Evolutionary conservation across 139 green algal genomes (phyloP), one percentile per base, ranked within the genome.

Genomic region (Monoraphidium neglectum): DNA sequence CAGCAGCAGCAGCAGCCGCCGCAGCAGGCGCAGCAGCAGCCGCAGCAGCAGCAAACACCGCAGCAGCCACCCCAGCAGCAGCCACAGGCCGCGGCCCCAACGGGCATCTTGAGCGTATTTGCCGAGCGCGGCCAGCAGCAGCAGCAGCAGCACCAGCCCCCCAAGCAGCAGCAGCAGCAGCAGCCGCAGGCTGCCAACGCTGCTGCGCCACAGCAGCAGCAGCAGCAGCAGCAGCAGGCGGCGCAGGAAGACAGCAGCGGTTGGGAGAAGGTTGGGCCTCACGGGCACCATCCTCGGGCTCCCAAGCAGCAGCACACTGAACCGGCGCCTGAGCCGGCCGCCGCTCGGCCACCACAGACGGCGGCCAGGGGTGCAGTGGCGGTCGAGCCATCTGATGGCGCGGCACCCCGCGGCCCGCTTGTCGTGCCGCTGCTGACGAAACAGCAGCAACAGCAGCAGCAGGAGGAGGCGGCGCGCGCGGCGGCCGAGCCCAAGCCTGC

Each of bases 401-500:
- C 3, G 72, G 51, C 71, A 2, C 72, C 57, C 1, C 64, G 40
- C 26, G 73, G 73, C 2, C 73, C 73, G 6, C 46, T 79, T 4
- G 47, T 64, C 35, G 33, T 79, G 53, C 62, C 73, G 12, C 51
- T 79, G 26, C 59, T 79, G 62, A 62, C 72, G 40, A 65, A n/a
- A 1, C 56, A 57, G 47, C 53, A 60, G 56, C 30, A 30, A 51
- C 73, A 24, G 72, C 72, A 30, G 46, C 51, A 36, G 66, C 66
- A 51, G 33, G 15, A 47, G 1, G 49, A 74, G 0, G 71, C 59
- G 6, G 37, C 61, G 1, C 56, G 65, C 3, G 49, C 70, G 3
- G 70, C 63, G 30, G 33, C 61, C 30, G 68, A 66, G 40, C 37
- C 53, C 30, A 89, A 84, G 74, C 40, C 64, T 32, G 90, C 84